These are phyloP conservation scores for carrot (Daucus carota) DNA, from an alignment of 129 eudicot genomes.

Conservation along the genomic window DH1_v3.0 NC_030388.2:4122501-4123000, in stretches of 20 bases:
- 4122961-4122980: too few species aligned
- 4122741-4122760: background rate
- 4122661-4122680: slow-evolving; percentile 59
- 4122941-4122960: too few species aligned
- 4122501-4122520: slow-evolving; percentile 22
- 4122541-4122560: background rate
- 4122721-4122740: slow-evolving; percentile 34
- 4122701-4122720: slow-evolving; percentile 66
- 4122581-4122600: slow-evolving; percentile 46
- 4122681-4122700: slow-evolving; percentile 53
- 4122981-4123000: too few species aligned
- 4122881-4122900: too few species aligned
- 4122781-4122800: too few species aligned
- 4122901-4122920: too few species aligned
- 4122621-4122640: slow-evolving; percentile 50
- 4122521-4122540: background rate
- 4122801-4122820: too few species aligned
- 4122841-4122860: too few species aligned
- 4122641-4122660: slow-evolving; percentile 54
- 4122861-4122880: too few species aligned
- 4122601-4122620: slow-evolving; percentile 70
- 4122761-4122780: background rate
- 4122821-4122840: too few species aligned
- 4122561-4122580: background rate
- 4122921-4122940: too few species aligned